These are phyloP conservation scores for Arctium minus DNA, from an alignment of 129 eudicot species.

Conservation along the genomic window DNA sequence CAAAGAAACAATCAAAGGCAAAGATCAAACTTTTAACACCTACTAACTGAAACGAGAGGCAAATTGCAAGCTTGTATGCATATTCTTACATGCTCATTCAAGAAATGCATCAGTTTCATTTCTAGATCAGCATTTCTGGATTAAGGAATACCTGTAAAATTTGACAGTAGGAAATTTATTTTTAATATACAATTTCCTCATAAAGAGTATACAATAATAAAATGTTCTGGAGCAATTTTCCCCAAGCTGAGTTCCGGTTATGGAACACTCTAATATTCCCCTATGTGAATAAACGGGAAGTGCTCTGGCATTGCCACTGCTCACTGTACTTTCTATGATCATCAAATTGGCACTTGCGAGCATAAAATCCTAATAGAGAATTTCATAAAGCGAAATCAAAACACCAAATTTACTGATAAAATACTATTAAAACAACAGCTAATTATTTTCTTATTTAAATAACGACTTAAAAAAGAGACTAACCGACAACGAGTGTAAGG, in stretches of 20 bases:
- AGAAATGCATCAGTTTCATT: neutral
- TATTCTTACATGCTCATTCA: neutral
- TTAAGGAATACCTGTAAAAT: neutral
- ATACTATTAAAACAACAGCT: neutral
- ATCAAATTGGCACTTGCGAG: neutral
- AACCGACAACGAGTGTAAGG: constrained; percentile 26
- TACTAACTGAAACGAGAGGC: neutral
- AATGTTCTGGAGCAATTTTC: neutral
- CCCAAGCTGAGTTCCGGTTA: neutral
- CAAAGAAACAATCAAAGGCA: neutral
- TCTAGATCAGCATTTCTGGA: neutral
- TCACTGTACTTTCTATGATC: neutral
- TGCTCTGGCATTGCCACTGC: neutral
- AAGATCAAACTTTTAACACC: neutral
- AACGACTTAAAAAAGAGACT: neutral
- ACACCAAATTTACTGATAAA: neutral
- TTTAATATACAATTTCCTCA: neutral
- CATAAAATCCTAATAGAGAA: neutral
- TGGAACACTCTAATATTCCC: neutral
- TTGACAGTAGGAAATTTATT: neutral
- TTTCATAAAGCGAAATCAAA: neutral
- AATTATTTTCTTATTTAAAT: neutral
- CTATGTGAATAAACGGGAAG: neutral
- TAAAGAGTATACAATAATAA: neutral
- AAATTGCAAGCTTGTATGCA: neutral